Base-by-base conservation (phyloP, 1,284 basidiomycete species). In the Ustilago lituana region DNA sequence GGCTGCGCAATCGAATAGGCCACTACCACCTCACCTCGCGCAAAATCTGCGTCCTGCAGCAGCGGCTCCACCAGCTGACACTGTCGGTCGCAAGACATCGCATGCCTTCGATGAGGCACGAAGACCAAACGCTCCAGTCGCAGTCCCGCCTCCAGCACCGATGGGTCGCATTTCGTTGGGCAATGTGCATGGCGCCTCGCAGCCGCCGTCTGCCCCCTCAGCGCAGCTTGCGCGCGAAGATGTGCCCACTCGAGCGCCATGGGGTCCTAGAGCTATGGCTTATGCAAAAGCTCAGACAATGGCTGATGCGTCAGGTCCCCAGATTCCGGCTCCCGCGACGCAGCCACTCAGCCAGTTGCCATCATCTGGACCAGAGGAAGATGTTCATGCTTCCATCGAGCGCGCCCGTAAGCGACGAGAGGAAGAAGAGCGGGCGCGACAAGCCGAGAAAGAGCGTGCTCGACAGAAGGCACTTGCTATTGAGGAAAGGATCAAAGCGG, bases 391-490 rank as follows among this genome's bases (percentile, higher is more conserved):
- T 19, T 69, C 79, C 31, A 76, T 77, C 5, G 79, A 81, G 51
- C 67, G 79, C 14, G 79, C 79, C 5, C 66, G 79, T 12, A 75
- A 68, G 54, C 68, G 79, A 24, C 71, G 78, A 15, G 63, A 80
- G 32, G 77, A 80, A 36, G 78, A 80, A 36, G 78, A 80, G 52
- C 59, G 53, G 12, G 59, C 56, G 12, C 62, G 78, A 33, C 50
- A 68, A 32, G 72, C 69, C 3, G 69, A 80, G 53, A 74, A 65
- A 14, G 74, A 79, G 45, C 72, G 79, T 26, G 79, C 79, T 27
- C 62, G 72, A 22, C 66, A 68, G 33, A 79, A 79, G 37, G 79
- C 79, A 6, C 54, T 70, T 8, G 77, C 74, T 2, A 68, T 79
- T 17, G 78, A 79, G 45, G 67, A 77, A 50, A 65, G 69, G 44